Evolutionary conservation across 2,329 filamentous ascomycete genomes (phyloP).

Genomic region (Chrysosporium keratinophilum): DNA sequence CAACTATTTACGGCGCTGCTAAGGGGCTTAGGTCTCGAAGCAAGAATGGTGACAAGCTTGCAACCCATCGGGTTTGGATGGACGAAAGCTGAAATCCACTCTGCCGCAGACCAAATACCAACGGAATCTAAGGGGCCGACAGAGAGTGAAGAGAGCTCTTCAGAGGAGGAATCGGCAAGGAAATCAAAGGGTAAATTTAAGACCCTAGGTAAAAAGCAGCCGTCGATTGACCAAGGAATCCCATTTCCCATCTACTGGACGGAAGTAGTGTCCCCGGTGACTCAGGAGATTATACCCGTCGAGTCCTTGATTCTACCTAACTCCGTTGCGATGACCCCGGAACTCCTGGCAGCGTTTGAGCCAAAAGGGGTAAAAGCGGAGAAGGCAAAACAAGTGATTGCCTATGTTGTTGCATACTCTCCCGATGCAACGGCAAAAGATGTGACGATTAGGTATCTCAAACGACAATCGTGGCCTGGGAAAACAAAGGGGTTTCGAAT

Average conservation of each 20-base stretch:
- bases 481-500: constrained; percentile 80
- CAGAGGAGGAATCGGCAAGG: constrained; percentile 17
- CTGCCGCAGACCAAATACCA: constrained; percentile 27
- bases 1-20: constrained; percentile 83
- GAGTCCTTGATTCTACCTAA: constrained; percentile 60
- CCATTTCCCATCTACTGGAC: constrained; percentile 87
- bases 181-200: constrained; percentile 31
- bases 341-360: constrained; percentile 65
- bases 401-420: constrained; percentile 76
- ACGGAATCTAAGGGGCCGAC: constrained; percentile 13
- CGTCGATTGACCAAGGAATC: constrained; percentile 60
- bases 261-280: constrained; percentile 73
- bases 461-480: constrained; percentile 69
- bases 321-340: constrained; percentile 59
- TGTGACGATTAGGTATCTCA: constrained; percentile 83
- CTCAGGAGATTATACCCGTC: constrained; percentile 66
- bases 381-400: constrained; percentile 76
- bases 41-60: constrained; percentile 70
- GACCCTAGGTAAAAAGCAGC: background rate
- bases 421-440: constrained; percentile 85
- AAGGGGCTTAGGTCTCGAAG: constrained; percentile 68
- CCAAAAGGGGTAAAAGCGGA: constrained; percentile 75
- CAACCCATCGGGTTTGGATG: constrained; percentile 85
- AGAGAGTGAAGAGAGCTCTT: constrained; percentile 20
- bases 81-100: constrained; percentile 74